Conservation (phyloP, 805 yeast genomes). For the Priceomyces melissophilus region DNA sequence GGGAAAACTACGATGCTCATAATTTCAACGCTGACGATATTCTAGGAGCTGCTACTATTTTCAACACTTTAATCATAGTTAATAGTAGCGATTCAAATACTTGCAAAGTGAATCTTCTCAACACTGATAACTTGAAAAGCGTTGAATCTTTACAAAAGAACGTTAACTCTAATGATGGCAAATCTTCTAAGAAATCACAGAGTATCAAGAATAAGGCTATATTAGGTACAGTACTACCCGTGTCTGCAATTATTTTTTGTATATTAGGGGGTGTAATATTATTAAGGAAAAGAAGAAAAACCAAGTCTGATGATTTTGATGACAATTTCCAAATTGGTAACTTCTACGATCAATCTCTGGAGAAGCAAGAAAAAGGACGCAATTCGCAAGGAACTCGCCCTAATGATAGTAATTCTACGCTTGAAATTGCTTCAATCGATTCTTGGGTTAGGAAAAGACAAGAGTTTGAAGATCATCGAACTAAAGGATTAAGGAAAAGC, state of each 20-base stretch:
- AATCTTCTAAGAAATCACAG: neutral
- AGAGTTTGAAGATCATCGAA: slow-evolving; percentile 33
- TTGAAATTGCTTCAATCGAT: slow-evolving; percentile 47
- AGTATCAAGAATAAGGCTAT: slow-evolving; percentile 24
- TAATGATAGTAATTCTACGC: slow-evolving; percentile 30
- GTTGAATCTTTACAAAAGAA: slow-evolving; percentile 23
- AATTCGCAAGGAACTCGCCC: slow-evolving; percentile 4
- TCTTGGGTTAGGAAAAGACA: slow-evolving; percentile 53
- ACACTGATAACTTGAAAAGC: slow-evolving; percentile 31
- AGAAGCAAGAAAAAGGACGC: slow-evolving; percentile 1
- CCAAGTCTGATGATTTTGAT: slow-evolving; percentile 18
- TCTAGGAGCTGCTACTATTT: slow-evolving; percentile 52
- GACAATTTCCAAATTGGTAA: slow-evolving; percentile 30
- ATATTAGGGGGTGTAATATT: slow-evolving; percentile 13
- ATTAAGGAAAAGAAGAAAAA: slow-evolving; percentile 15
- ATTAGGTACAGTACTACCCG: slow-evolving; percentile 37
- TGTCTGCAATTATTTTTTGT: slow-evolving; percentile 19
- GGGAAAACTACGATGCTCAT: slow-evolving; percentile 27
- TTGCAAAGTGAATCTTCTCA: slow-evolving; percentile 37
- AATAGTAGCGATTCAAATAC: slow-evolving; percentile 15
- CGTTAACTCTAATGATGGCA: neutral
- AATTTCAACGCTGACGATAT: slow-evolving; percentile 19
- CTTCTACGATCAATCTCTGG: slow-evolving; percentile 19
- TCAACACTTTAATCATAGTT: slow-evolving; percentile 48
- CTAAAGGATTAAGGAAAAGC: slow-evolving; percentile 17